phyloP scores from a whole-genome alignment of 1,139 yeast genomes.

The Debaryomyces singareniensis region DNA sequence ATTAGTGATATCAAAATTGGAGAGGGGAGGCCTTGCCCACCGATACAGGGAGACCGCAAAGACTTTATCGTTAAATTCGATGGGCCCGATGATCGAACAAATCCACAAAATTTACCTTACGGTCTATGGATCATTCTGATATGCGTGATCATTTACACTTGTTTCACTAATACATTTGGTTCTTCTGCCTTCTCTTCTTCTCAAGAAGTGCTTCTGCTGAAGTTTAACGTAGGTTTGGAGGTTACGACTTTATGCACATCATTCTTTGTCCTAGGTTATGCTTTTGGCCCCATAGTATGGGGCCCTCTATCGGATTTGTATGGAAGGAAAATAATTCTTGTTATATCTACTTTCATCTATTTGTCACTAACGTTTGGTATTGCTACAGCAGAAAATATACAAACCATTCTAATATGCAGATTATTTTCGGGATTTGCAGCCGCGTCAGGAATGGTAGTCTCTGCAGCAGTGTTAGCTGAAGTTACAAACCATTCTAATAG shows the following conservation, averaged over 20 bases:
- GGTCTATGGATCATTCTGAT: slow-evolving; percentile 13
- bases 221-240: slow-evolving; percentile 27
- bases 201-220: slow-evolving; percentile 15
- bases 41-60: slow-evolving; percentile 26
- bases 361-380: slow-evolving; percentile 31
- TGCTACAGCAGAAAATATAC: slow-evolving; percentile 33
- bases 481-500: slow-evolving; percentile 18
- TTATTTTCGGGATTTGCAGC: slow-evolving; percentile 37
- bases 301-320: slow-evolving; percentile 40
- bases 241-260: slow-evolving; percentile 34
- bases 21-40: slow-evolving; percentile 31
- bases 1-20: slow-evolving; percentile 40
- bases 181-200: slow-evolving; percentile 35
- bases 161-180: slow-evolving; percentile 38
- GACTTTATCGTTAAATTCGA: slow-evolving; percentile 36
- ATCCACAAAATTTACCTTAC: slow-evolving; percentile 44
- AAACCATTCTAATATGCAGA: slow-evolving; percentile 34
- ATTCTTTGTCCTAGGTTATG: slow-evolving; percentile 38
- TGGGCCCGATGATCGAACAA: slow-evolving; percentile 45
- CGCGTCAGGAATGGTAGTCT: slow-evolving; percentile 35
- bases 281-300: slow-evolving; percentile 37
- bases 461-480: slow-evolving; percentile 29
- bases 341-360: slow-evolving; percentile 24
- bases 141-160: neutral
- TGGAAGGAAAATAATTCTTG: slow-evolving; percentile 29